Conservation (phyloP, 257 asterid species). For the Solanum medicagineum region DNA sequence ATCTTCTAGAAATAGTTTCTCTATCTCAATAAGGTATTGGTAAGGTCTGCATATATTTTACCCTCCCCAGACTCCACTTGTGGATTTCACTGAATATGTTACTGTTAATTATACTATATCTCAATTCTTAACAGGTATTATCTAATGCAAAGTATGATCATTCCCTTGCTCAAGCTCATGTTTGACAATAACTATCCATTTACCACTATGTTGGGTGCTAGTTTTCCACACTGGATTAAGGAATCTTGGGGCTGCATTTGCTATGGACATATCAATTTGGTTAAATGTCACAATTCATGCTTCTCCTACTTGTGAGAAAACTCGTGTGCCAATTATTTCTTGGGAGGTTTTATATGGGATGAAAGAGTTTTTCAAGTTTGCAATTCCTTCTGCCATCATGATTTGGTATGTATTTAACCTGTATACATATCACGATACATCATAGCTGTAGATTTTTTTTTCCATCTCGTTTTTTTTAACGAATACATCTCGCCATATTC, state of each 20-base stretch:
- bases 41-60: too few species aligned
- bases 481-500: too few species aligned
- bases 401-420: conserved; percentile 26
- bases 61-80: too few species aligned
- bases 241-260: conserved; percentile 44
- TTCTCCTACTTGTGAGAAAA: conserved; percentile 34
- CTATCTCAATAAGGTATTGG: too few species aligned
- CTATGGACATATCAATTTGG: conserved; percentile 56
- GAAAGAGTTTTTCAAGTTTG: conserved; percentile 39
- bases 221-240: conserved; percentile 27
- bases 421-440: too few species aligned
- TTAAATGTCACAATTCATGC: conserved; percentile 29
- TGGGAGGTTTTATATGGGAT: conserved; percentile 39
- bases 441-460: too few species aligned
- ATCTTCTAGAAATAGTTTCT: too few species aligned
- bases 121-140: conserved; percentile 2
- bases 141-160: conserved; percentile 49
- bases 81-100: too few species aligned
- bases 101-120: too few species aligned
- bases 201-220: conserved; percentile 32
- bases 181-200: conserved; percentile 33
- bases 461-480: too few species aligned
- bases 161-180: conserved; percentile 42
- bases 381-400: conserved; percentile 65
- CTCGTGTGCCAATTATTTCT: conserved; percentile 39